Percentiles rank a stretch among this genome's conserved stretches.
Conservation (phyloP, 1,284 basidiomycete genomes). For the Moesziomyces sp. region DNA sequence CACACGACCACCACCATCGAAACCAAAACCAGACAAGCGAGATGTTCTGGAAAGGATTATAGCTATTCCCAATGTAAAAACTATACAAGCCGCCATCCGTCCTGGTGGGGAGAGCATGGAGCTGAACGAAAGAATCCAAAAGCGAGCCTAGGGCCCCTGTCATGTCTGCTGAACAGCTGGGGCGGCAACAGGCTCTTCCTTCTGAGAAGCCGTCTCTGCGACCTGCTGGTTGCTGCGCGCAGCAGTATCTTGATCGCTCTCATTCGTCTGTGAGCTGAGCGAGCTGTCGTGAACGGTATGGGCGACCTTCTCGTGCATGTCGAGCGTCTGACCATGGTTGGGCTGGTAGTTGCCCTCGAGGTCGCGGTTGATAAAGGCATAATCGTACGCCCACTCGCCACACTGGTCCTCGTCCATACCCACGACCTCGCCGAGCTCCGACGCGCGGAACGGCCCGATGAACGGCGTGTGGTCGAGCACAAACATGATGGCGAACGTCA, state of each 20-base stretch:
- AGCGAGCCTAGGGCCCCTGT: too few species aligned
- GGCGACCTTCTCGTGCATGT: constrained; percentile 52
- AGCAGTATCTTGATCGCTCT: constrained; percentile 13
- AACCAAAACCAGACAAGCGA: too few species aligned
- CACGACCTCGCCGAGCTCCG: constrained; percentile 80
- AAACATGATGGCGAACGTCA: constrained; percentile 73
- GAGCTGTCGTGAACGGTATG: constrained; percentile 21
- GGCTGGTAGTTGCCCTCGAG: constrained; percentile 60
- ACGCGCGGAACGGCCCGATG: constrained; percentile 78
- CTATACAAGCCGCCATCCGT: too few species aligned
- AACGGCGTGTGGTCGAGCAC: constrained; percentile 78
- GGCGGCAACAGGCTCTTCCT: background rate
- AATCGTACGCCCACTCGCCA: constrained; percentile 71
- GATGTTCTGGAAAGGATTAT: too few species aligned
- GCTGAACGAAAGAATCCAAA: background rate
- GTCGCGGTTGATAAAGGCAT: constrained; percentile 58
- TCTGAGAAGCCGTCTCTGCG: background rate
- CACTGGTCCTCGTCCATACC: constrained; percentile 81
- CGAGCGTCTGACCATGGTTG: constrained; percentile 45
- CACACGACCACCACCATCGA: too few species aligned
- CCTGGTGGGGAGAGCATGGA: too few species aligned
- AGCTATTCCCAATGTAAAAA: too few species aligned
- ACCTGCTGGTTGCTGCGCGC: background rate
- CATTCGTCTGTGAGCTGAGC: constrained; percentile 13
- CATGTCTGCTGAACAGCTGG: background rate